Evolutionary conservation across 257 asterid species (phyloP).

Genomic region (Solanum peruvianum): DNA sequence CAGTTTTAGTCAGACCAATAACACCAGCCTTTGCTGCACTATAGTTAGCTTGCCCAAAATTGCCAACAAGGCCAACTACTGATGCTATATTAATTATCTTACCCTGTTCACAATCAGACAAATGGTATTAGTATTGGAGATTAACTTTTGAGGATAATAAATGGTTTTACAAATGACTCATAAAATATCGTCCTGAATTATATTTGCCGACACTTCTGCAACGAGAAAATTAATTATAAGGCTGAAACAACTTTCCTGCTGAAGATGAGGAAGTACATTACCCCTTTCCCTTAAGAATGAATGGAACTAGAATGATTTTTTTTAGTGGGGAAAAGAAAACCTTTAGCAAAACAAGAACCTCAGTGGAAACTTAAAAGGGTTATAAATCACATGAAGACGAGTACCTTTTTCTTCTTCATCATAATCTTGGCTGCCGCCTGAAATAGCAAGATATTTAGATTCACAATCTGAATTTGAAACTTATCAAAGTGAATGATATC

Average conservation of each 20-base stretch:
- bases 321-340: background rate
- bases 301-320: background rate
- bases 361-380: background rate
- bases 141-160: background rate
- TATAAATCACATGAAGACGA: background rate
- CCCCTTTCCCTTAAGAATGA: background rate
- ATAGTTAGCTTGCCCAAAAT: slow-evolving; percentile 92
- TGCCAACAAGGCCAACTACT: slow-evolving; percentile 93
- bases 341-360: background rate
- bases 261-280: background rate
- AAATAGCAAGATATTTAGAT: slow-evolving; percentile 10
- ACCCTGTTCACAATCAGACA: slow-evolving; percentile 38
- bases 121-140: background rate
- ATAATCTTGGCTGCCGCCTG: slow-evolving; percentile 97
- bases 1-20: slow-evolving; percentile 83
- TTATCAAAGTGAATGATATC: background rate
- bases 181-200: background rate
- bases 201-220: background rate
- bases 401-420: slow-evolving; percentile 98
- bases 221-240: background rate
- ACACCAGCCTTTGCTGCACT: slow-evolving; percentile 99
- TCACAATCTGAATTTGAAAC: background rate
- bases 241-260: background rate
- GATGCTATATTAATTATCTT: slow-evolving; percentile 89
- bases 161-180: background rate